Conservation (phyloP, 257 asterid species). For the Lantana camara region DNA sequence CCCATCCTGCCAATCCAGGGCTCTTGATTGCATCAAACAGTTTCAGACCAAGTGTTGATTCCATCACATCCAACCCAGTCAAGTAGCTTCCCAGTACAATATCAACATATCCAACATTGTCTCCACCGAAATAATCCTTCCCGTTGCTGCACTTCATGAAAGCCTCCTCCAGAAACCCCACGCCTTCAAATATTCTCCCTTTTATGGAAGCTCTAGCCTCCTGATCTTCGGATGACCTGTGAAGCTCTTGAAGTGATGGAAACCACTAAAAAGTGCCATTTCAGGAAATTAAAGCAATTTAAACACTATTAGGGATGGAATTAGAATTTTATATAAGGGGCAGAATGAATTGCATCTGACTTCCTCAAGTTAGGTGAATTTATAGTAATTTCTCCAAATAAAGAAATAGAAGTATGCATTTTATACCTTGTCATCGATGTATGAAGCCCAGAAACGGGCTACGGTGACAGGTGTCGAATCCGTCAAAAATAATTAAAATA, state of each 20-base stretch:
- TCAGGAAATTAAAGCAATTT: no score
- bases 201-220: constrained; percentile 35
- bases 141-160: constrained; percentile 57
- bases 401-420: not conserved
- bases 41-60: constrained; percentile 25
- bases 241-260: constrained; percentile 43
- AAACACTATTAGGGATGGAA: no score
- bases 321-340: no score
- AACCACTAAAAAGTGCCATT: constrained; percentile 51
- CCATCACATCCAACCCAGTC: constrained; percentile 50
- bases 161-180: constrained; percentile 53
- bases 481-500: no score
- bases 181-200: constrained; percentile 39
- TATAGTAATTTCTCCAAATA: no score
- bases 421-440: constrained; percentile 40
- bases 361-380: no score
- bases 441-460: constrained; percentile 45
- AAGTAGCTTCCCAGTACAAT: constrained; percentile 57
- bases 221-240: constrained; percentile 40
- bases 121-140: constrained; percentile 54
- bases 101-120: constrained; percentile 57
- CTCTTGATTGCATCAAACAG: constrained; percentile 45
- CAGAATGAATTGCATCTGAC: no score
- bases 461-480: no score
- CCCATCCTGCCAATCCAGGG: constrained; percentile 59